Base-by-base conservation (phyloP, 2,329 filamentous ascomycete genomes). In the Rhynchosporium agropyri region DNA sequence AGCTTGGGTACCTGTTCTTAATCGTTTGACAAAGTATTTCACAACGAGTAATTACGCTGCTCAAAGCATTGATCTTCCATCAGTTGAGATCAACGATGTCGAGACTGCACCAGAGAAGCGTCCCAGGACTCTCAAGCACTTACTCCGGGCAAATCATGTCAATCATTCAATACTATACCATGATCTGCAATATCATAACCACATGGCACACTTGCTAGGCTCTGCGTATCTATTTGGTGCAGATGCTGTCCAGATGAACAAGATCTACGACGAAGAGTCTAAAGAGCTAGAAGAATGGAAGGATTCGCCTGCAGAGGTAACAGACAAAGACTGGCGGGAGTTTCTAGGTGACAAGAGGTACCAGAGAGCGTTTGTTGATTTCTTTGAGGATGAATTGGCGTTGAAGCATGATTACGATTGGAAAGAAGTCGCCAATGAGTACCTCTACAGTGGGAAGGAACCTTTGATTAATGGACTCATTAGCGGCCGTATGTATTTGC, bases 301-400 rank as follows among this genome's bases (percentile, higher is more conserved):
- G 60, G 88, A 93, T 68, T 92, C 93, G 1, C 95, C 95, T 0
- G 86, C 88, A 4, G 95, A 99, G 77, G 85, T 99, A 58, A 85
- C 87, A 20, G 83, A 87, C 66, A 83, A 89, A 62, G 95, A 99
- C 74, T 99, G 95, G 94, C 83, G 88, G 67, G 89, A 94, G 62
- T 95, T 87, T 71, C 76, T 97, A 38, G 93, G 94, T 28, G 86
- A 92, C 74, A 83, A 83, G 70, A 85, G 80, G 66, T 97, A 96
- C 73, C 92, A 99, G 76, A 85, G 94, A 64, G 94, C 92, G 0
- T 99, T 89, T 73, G 81, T 99, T 61, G 93, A 99, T 75, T 98
- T 95, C 74, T 98, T 96, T 73, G 95, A 99, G 75, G 95, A 99
- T 74, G 87, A 92, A 71, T 80, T 98, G 36, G 92, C 91, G 3